Evolutionary conservation across 345 rosid genomes (phyloP).

Genomic region (Cardamine occulta): DNA sequence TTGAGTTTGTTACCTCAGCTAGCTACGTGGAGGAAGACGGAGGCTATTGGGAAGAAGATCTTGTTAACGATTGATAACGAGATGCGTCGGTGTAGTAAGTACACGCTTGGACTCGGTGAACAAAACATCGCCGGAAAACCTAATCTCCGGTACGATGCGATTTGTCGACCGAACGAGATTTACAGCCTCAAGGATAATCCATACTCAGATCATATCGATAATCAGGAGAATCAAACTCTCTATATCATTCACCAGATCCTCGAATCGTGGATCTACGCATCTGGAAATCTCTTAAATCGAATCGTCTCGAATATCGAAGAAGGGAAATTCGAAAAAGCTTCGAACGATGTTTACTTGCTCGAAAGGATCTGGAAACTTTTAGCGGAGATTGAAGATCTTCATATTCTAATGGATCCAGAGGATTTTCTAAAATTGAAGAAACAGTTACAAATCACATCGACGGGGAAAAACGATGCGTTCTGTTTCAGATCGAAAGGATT

Average conservation of each 20-base stretch:
- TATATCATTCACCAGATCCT: conserved; percentile 75
- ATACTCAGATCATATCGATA: conserved; percentile 60
- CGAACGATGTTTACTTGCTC: conserved; percentile 60
- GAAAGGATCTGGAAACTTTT: conserved; percentile 83
- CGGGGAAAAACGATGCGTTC: conserved; percentile 59
- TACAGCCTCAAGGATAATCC: conserved; percentile 57
- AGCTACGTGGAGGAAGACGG: conserved; percentile 76
- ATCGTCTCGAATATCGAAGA: conserved; percentile 51
- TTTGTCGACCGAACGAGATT: conserved; percentile 70
- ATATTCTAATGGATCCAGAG: conserved; percentile 77
- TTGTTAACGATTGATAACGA: conserved; percentile 72
- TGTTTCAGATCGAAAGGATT: conserved; percentile 83
- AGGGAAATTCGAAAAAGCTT: conserved; percentile 53
- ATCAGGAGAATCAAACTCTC: conserved; percentile 72
- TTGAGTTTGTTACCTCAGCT: conserved; percentile 79
- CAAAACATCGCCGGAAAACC: conserved; percentile 79
- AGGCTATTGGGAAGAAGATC: conserved; percentile 65
- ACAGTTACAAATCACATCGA: conserved; percentile 56
- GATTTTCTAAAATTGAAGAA: conserved; percentile 77
- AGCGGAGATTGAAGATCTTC: conserved; percentile 73
- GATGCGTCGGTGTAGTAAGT: conserved; percentile 75
- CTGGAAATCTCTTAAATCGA: conserved; percentile 55
- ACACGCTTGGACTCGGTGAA: conserved; percentile 85
- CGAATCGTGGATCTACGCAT: conserved; percentile 76
- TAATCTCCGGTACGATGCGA: conserved; percentile 78